Percentiles rank a stretch among this genome's conserved stretches.
These are phyloP conservation scores for Marasmius tenuissimus DNA, from an alignment of 1,284 basidiomycete genomes.

Conservation along the genomic window DNA sequence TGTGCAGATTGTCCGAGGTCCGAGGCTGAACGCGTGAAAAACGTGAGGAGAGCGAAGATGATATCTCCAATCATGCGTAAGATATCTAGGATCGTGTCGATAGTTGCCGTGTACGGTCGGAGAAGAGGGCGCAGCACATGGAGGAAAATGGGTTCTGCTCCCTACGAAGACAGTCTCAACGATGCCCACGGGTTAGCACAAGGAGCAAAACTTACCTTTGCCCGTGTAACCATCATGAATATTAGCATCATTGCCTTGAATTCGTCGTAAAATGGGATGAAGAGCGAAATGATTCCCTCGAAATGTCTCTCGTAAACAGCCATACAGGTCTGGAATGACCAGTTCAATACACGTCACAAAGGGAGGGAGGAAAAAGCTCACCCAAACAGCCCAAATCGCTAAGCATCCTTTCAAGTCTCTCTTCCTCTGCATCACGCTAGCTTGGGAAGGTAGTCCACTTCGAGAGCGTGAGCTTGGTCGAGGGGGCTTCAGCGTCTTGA, in stretches of 20 bases:
- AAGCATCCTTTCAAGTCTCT: slow-evolving; percentile 81
- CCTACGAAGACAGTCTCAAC: slow-evolving; percentile 39
- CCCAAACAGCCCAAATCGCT: slow-evolving; percentile 83
- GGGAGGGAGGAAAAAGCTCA: slow-evolving; percentile 32
- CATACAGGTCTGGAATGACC: slow-evolving; percentile 52
- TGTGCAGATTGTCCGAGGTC: slow-evolving; percentile 32
- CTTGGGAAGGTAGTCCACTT: not conserved
- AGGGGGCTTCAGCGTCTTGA: slow-evolving; percentile 73
- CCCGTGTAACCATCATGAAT: slow-evolving; percentile 72
- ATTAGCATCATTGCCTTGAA: slow-evolving; percentile 68
- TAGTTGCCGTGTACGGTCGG: slow-evolving; percentile 12
- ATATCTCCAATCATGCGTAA: slow-evolving; percentile 33
- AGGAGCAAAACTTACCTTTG: slow-evolving; percentile 51
- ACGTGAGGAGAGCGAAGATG: slow-evolving; percentile 69
- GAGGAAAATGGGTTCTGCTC: slow-evolving; percentile 51
- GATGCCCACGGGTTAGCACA: slow-evolving; percentile 4
- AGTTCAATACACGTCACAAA: not conserved
- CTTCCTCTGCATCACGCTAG: slow-evolving; percentile 60
- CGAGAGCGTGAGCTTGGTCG: slow-evolving; percentile 58
- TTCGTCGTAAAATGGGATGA: slow-evolving; percentile 79
- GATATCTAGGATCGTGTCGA: slow-evolving; percentile 8
- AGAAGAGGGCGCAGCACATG: slow-evolving; percentile 12
- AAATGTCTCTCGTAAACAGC: slow-evolving; percentile 61
- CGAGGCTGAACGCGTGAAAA: slow-evolving; percentile 59
- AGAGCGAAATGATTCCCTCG: slow-evolving; percentile 62